Percentiles rank a stretch among this genome's conserved stretches.
Conservation (phyloP, 495 filamentous ascomycete genomes). For the Neurospora sp. region DNA sequence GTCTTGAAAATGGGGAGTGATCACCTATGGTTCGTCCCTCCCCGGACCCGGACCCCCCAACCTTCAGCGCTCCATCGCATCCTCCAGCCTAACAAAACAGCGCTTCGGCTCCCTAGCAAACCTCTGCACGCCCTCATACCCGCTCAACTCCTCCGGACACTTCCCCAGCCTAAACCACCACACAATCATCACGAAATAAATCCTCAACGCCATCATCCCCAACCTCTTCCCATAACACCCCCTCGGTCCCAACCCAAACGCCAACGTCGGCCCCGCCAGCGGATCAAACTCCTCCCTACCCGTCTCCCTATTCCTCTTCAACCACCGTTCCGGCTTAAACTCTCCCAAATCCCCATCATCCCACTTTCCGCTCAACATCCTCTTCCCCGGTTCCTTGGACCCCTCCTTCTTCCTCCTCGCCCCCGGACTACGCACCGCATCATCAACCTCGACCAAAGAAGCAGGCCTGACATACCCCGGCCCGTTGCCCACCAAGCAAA, state of each 20-base stretch:
- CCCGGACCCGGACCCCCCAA: no score
- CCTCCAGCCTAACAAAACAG: conserved; percentile 17
- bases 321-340: conserved; percentile 32
- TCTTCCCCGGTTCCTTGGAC: not conserved
- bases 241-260: conserved; percentile 43
- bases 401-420: conserved; percentile 19
- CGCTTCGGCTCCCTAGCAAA: conserved; percentile 19
- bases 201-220: conserved; percentile 24
- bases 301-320: conserved; percentile 6
- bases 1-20: no score
- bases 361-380: conserved; percentile 12
- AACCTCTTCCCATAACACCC: conserved; percentile 39
- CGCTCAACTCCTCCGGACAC: conserved; percentile 9
- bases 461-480: conserved; percentile 14
- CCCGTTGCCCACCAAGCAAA: conserved; percentile 22
- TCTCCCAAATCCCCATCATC: conserved; percentile 34
- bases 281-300: conserved; percentile 17
- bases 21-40: no score
- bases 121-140: conserved; percentile 17
- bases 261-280: conserved; percentile 23
- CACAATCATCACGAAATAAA: conserved; percentile 24
- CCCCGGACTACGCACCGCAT: conserved; percentile 15
- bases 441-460: conserved; percentile 4
- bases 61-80: not conserved
- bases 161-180: conserved; percentile 29